Conservation (phyloP, 768 basidiomycete genomes). For the Naganishia vishniacii region DNA sequence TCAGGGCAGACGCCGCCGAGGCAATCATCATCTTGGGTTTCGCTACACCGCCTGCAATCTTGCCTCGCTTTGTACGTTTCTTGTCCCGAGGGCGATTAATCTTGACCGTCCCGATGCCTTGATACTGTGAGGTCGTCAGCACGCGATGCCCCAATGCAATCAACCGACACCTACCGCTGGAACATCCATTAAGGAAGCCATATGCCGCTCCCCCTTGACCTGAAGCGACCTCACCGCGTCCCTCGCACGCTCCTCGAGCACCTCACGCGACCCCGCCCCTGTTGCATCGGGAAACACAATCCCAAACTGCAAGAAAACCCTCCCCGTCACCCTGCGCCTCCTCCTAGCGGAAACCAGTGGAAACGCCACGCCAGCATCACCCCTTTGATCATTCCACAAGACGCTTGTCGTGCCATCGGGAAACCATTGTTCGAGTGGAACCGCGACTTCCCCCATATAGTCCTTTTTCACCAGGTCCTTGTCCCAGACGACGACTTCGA, state of each 20-base stretch:
- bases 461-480: constrained; percentile 75
- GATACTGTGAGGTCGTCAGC: constrained; percentile 33
- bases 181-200: constrained; percentile 37
- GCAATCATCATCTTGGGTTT: constrained; percentile 17
- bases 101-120: constrained; percentile 48
- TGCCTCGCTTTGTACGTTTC: not conserved
- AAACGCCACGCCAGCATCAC: constrained; percentile 53
- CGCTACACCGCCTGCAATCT: not conserved
- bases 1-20: constrained; percentile 15
- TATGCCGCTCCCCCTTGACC: constrained; percentile 24
- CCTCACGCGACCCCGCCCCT: constrained; percentile 46
- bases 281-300: constrained; percentile 49
- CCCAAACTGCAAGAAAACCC: constrained; percentile 61
- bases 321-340: constrained; percentile 55
- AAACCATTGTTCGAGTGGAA: constrained; percentile 72
- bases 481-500: constrained; percentile 91
- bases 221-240: not conserved
- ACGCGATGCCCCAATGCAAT: not conserved
- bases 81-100: constrained; percentile 21
- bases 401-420: not conserved
- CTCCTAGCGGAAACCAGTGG: constrained; percentile 54
- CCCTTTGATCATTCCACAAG: not conserved
- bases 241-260: constrained; percentile 48
- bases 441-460: constrained; percentile 79
- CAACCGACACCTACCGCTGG: constrained; percentile 42